These are phyloP conservation scores for Paulownia fortunei DNA, from an alignment of 257 asterid species.

Conservation along the genomic window DNA sequence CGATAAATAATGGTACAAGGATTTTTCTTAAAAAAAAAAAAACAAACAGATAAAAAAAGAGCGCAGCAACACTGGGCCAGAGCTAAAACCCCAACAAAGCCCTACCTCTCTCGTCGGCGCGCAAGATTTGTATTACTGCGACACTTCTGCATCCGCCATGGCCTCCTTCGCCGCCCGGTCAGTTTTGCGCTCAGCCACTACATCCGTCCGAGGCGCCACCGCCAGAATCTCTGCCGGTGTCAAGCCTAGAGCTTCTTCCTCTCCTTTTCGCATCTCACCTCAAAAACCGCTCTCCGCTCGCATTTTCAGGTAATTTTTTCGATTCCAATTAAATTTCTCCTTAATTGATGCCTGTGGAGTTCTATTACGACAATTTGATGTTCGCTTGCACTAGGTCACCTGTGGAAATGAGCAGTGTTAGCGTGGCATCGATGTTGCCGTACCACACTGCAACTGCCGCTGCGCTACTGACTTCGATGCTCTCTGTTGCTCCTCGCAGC, in stretches of 20 bases:
- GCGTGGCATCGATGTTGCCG: constrained; percentile 77
- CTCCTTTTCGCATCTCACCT: constrained; percentile 69
- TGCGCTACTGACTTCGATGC: constrained; percentile 86
- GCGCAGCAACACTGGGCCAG: background rate
- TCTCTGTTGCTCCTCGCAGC: constrained; percentile 71
- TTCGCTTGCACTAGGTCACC: constrained; percentile 58
- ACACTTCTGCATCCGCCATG: constrained; percentile 30
- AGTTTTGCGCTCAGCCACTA: constrained; percentile 60
- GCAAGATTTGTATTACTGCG: background rate
- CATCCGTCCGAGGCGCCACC: constrained; percentile 56
- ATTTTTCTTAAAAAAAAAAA: background rate
- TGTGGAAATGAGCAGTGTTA: constrained; percentile 73
- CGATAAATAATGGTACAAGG: background rate
- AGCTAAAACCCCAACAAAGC: constrained; percentile 43
- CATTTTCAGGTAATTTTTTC: constrained; percentile 61
- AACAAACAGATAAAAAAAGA: background rate
- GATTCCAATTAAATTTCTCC: background rate
- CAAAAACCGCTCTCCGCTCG: constrained; percentile 73
- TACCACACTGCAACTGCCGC: constrained; percentile 93
- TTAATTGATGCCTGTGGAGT: background rate
- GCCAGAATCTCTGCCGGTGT: constrained; percentile 50
- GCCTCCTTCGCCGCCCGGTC: constrained; percentile 74
- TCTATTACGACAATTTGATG: constrained; percentile 1
- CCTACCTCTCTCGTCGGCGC: constrained; percentile 29
- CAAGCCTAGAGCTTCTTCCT: constrained; percentile 52